phyloP scores from a whole-genome alignment of 805 yeast species.

The Cyberlindnera maritima region DNA sequence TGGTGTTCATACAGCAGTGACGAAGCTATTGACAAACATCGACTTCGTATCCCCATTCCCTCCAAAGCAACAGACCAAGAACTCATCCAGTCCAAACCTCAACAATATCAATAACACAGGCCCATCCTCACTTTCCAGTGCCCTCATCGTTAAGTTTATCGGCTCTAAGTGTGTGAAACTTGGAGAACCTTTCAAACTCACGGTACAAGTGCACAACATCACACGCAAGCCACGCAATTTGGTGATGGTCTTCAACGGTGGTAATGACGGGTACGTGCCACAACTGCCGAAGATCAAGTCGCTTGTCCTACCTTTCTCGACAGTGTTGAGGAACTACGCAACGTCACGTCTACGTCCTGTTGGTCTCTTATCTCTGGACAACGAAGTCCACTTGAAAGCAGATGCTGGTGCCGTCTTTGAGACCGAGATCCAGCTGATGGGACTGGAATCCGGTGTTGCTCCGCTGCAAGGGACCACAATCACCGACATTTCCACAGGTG shows the following conservation, averaged over 20 bases:
- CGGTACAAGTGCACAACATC: conserved; percentile 62
- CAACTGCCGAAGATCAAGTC: conserved; percentile 27
- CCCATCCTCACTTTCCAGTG: conserved; percentile 26
- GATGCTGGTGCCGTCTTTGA: conserved; percentile 59
- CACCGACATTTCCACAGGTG: conserved; percentile 62
- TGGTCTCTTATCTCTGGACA: conserved; percentile 63
- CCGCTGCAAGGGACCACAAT: conserved; percentile 63
- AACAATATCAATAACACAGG: neutral
- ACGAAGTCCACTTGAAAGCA: conserved; percentile 59
- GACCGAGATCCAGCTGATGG: conserved; percentile 56
- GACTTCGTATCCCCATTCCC: conserved; percentile 14
- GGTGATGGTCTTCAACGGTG: conserved; percentile 39
- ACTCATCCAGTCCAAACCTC: neutral
- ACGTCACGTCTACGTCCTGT: conserved; percentile 38
- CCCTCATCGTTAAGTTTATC: conserved; percentile 49
- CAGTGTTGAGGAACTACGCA: conserved; percentile 35
- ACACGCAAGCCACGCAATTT: conserved; percentile 49
- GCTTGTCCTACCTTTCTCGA: conserved; percentile 21
- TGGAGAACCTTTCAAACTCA: conserved; percentile 63
- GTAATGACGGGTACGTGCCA: conserved; percentile 21
- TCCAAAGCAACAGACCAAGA: neutral
- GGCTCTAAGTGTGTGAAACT: conserved; percentile 60
- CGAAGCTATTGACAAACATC: conserved; percentile 20
- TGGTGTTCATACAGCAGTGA: conserved; percentile 20
- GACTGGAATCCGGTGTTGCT: conserved; percentile 62